Percentiles rank a stretch among this genome's conserved stretches.
These are phyloP conservation scores for Corylus heterophylla DNA, from an alignment of 306 rosid genomes.

Conservation along the genomic window DNA sequence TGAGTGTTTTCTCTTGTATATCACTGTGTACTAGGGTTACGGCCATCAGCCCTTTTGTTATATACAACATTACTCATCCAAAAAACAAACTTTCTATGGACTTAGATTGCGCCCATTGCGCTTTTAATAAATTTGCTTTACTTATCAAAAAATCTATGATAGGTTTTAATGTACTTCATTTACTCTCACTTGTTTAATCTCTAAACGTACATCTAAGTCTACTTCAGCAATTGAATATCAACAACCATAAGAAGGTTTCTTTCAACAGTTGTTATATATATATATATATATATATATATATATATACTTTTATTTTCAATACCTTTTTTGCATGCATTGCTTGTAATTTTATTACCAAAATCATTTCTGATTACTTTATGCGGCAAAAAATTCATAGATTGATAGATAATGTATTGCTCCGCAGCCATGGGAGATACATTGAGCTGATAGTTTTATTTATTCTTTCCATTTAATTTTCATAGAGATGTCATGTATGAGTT, in stretches of 20 bases:
- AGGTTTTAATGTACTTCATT: neutral
- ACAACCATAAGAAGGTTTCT: neutral
- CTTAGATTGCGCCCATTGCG: too few species aligned
- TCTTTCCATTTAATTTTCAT: neutral
- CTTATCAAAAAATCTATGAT: neutral
- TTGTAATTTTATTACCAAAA: neutral
- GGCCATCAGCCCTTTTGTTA: too few species aligned
- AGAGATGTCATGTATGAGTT: neutral
- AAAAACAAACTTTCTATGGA: too few species aligned
- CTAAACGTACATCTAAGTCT: neutral
- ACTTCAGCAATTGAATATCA: neutral
- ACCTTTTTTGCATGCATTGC: neutral
- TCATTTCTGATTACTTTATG: neutral
- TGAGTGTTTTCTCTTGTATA: too few species aligned
- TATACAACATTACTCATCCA: too few species aligned
- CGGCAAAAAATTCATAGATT: neutral
- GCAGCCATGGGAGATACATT: neutral
- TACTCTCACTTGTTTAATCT: neutral
- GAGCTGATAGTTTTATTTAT: neutral
- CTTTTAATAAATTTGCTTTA: too few species aligned
- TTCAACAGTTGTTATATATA: neutral
- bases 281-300: neutral
- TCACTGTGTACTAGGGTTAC: too few species aligned
- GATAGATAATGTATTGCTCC: neutral
- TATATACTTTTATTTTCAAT: neutral